A percentile compares a stretch with the other conserved stretches of the same genome.
These are phyloP conservation scores for Agaricus blazei DNA, from an alignment of 768 basidiomycete genomes.

Conservation along the genomic window DNA sequence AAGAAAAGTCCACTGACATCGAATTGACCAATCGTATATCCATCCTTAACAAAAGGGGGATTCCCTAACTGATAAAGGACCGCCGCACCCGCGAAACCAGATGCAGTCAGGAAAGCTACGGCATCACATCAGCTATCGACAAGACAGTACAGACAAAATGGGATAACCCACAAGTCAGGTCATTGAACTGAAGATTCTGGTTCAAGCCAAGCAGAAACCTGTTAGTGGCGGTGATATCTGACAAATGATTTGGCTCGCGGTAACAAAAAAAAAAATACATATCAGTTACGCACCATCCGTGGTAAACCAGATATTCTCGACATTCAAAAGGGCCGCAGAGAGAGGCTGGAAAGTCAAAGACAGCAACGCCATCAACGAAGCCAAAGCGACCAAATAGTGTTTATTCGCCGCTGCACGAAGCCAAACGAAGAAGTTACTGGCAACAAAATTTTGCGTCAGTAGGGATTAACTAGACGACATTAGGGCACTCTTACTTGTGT, in stretches of 20 bases:
- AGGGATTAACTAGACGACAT: not conserved
- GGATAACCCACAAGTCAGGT: slow-evolving; percentile 38
- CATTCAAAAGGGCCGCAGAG: slow-evolving; percentile 43
- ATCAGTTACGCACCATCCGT: slow-evolving; percentile 29
- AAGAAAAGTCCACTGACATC: slow-evolving; percentile 24
- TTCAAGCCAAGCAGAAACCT: slow-evolving; percentile 37
- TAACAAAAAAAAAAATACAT: not conserved
- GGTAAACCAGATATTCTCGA: slow-evolving; percentile 39
- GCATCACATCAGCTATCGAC: not conserved
- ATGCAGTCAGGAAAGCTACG: slow-evolving; percentile 46
- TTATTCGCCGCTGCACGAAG: slow-evolving; percentile 37
- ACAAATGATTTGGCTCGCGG: not conserved
- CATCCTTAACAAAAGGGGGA: slow-evolving; percentile 40
- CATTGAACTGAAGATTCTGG: slow-evolving; percentile 37
- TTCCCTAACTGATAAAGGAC: slow-evolving; percentile 40
- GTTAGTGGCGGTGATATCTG: slow-evolving; percentile 34
- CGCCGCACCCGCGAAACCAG: slow-evolving; percentile 48
- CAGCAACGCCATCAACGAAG: slow-evolving; percentile 44
- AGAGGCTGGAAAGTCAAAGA: slow-evolving; percentile 47
- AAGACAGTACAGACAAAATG: not conserved
- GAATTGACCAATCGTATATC: slow-evolving; percentile 43
- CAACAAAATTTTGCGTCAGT: not conserved
- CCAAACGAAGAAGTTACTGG: slow-evolving; percentile 46
- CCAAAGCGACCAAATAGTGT: slow-evolving; percentile 46
- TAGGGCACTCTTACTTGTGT: slow-evolving; percentile 30